Evolutionary conservation across 2,329 filamentous ascomycete species (phyloP).

Genomic region (Fusarium scirpi): DNA sequence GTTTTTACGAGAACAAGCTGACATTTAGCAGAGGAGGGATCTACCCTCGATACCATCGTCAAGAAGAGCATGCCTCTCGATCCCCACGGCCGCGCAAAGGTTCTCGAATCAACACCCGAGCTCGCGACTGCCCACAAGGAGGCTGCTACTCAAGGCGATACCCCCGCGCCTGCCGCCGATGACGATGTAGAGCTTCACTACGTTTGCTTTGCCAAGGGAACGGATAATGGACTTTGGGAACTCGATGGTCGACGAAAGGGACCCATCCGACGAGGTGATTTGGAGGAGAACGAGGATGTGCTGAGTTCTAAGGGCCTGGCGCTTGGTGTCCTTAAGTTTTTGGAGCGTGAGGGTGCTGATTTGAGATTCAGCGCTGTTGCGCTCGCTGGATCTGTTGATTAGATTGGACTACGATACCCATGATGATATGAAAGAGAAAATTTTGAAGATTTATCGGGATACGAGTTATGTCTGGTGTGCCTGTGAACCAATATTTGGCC

Average conservation of each 20-base stretch:
- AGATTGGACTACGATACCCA: slow-evolving; percentile 36
- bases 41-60: slow-evolving; percentile 74
- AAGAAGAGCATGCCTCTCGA: slow-evolving; percentile 75
- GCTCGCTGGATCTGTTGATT: slow-evolving; percentile 65
- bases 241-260: slow-evolving; percentile 70
- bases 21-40: slow-evolving; percentile 56
- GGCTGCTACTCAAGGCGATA: slow-evolving; percentile 83
- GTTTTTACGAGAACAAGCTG: neutral
- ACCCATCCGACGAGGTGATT: slow-evolving; percentile 65
- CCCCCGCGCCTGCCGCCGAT: slow-evolving; percentile 79
- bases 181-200: slow-evolving; percentile 94
- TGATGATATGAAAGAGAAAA: neutral
- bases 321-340: slow-evolving; percentile 71
- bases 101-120: slow-evolving; percentile 81
- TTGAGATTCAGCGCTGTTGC: slow-evolving; percentile 70
- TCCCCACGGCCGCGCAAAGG: slow-evolving; percentile 73
- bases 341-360: slow-evolving; percentile 67
- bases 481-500: neutral
- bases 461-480: neutral
- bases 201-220: slow-evolving; percentile 88
- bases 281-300: slow-evolving; percentile 74
- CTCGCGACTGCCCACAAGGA: slow-evolving; percentile 83
- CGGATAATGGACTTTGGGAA: slow-evolving; percentile 73
- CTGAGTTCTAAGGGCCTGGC: slow-evolving; percentile 80
- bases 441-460: neutral